These are phyloP conservation scores for Calonectria naviculata DNA, from an alignment of 2,329 filamentous ascomycete species.

Conservation along the genomic window DNA sequence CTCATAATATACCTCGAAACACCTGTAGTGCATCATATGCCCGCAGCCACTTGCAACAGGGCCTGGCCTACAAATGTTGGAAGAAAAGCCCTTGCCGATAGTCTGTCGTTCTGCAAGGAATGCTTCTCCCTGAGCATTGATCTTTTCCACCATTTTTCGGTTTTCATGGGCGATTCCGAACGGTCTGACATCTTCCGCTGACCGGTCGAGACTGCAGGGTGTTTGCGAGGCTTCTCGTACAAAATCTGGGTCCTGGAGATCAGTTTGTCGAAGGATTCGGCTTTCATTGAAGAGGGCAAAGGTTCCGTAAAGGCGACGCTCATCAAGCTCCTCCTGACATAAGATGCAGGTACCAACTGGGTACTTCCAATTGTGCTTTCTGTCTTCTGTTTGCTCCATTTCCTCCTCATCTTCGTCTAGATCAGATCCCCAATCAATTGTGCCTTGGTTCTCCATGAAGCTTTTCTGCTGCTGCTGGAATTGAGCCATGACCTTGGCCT, in stretches of 20 bases:
- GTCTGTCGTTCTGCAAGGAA: constrained; percentile 82
- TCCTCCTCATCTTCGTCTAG: constrained; percentile 82
- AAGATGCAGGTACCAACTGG: constrained; percentile 93
- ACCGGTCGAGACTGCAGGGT: constrained; percentile 84
- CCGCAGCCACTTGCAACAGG: constrained; percentile 93
- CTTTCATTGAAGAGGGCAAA: constrained; percentile 92
- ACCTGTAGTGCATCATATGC: constrained; percentile 98
- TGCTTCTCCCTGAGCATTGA: constrained; percentile 77
- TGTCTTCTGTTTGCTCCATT: constrained; percentile 67
- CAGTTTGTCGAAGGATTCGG: constrained; percentile 86
- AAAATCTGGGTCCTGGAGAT: constrained; percentile 83
- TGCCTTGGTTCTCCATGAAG: constrained; percentile 90
- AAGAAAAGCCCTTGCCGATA: constrained; percentile 89
- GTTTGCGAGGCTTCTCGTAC: constrained; percentile 84
- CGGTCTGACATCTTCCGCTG: constrained; percentile 84
- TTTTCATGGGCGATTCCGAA: constrained; percentile 95
- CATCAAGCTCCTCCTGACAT: constrained; percentile 95
- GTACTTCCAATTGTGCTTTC: constrained; percentile 81
- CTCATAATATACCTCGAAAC: constrained; percentile 91
- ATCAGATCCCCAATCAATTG: constrained; percentile 85
- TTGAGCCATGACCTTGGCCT: constrained; percentile 96
- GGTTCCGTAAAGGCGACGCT: constrained; percentile 88
- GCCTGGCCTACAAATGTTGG: constrained; percentile 73
- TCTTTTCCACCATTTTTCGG: constrained; percentile 78
- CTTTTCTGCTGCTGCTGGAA: constrained; percentile 98